Evolutionary conservation across 495 filamentous ascomycete genomes (phyloP).

Genomic region (Aspergillus asperescens): DNA sequence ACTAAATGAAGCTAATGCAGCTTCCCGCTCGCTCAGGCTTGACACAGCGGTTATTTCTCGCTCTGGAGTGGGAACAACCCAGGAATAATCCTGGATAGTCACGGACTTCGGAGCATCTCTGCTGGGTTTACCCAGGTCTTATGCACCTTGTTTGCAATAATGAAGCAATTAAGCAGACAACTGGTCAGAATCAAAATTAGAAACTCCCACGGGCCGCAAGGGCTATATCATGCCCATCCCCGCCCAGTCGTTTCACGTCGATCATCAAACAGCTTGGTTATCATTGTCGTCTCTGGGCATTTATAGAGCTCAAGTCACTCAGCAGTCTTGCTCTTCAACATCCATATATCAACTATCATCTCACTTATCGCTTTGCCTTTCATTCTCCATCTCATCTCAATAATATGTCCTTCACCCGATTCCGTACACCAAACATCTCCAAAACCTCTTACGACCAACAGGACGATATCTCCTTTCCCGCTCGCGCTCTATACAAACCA

Average conservation of each 20-base stretch:
- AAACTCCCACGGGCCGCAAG: background rate
- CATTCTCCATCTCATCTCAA: no score
- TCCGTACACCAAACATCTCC: conserved; percentile 21
- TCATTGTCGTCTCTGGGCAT: background rate
- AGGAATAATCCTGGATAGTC: background rate
- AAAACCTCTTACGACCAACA: conserved; percentile 36
- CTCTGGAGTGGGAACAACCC: background rate
- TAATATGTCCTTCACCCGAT: conserved; percentile 29
- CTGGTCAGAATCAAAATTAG: conserved; percentile 1
- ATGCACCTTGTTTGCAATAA: background rate
- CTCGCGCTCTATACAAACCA: conserved; percentile 37
- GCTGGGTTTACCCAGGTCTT: background rate
- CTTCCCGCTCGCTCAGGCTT: conserved; percentile 1
- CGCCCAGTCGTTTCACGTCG: background rate
- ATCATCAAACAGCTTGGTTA: conserved; percentile 12
- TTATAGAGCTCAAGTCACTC: background rate
- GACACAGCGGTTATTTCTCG: conserved; percentile 4
- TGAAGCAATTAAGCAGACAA: background rate
- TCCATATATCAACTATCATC: background rate
- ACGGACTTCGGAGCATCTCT: background rate
- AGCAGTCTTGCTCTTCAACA: background rate
- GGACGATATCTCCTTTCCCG: conserved; percentile 39
- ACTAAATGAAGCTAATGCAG: conserved; percentile 2
- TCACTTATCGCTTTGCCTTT: conserved; percentile 22
- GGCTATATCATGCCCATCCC: conserved; percentile 1